A percentile compares a stretch with the other conserved stretches of the same genome.
Evolutionary conservation across 1,284 basidiomycete species (phyloP).

Genomic region (Leccinum subatratum): DNA sequence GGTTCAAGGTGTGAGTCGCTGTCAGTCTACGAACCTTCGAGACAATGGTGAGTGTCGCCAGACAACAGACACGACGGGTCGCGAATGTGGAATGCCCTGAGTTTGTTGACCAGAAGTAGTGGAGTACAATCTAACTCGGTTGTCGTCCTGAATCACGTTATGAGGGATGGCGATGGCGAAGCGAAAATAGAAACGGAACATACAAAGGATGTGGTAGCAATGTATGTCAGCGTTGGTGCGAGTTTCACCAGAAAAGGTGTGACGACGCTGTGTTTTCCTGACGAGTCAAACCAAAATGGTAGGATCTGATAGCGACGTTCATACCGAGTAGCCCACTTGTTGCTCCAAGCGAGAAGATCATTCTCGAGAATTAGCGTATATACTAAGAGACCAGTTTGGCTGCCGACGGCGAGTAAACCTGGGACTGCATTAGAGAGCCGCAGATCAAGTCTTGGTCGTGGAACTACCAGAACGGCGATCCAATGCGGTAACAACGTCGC

Average conservation of each 20-base stretch:
- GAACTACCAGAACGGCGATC: constrained; percentile 65
- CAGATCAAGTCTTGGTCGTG: constrained; percentile 3
- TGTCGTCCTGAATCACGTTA: constrained; percentile 46
- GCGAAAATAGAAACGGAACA: constrained; percentile 28
- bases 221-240: constrained; percentile 70
- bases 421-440: constrained; percentile 18
- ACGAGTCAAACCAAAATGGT: constrained; percentile 14
- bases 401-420: constrained; percentile 72
- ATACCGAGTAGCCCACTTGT: constrained; percentile 66
- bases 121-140: constrained; percentile 58
- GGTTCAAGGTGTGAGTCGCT: constrained; percentile 3
- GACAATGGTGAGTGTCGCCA: constrained; percentile 67
- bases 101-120: constrained; percentile 67
- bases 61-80: constrained; percentile 55
- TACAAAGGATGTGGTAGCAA: constrained; percentile 61
- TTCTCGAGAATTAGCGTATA: constrained; percentile 73
- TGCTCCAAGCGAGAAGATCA: constrained; percentile 73
- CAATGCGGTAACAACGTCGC: constrained; percentile 53
- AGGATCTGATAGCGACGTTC: constrained; percentile 17
- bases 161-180: constrained; percentile 4
- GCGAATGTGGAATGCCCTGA: constrained; percentile 64
- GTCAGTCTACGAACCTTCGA: constrained; percentile 49
- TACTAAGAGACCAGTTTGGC: constrained; percentile 52
- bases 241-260: constrained; percentile 54
- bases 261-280: constrained; percentile 36